Conservation (phyloP, 1,139 yeast genomes). For the Sugiyamaella neomexicana region DNA sequence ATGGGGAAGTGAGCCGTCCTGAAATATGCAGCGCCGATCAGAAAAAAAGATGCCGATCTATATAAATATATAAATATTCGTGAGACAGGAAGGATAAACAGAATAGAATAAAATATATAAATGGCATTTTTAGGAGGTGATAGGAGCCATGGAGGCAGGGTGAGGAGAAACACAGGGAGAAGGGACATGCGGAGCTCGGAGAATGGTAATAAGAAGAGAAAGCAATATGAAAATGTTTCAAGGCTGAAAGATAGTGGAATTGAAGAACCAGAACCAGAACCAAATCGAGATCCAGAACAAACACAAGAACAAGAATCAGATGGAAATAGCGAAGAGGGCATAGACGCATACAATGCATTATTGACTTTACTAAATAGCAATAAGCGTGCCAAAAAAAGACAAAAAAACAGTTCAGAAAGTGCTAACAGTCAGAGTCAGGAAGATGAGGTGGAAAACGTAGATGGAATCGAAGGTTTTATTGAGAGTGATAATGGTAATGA, state of each 20-base stretch:
- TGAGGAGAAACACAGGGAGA: conserved; percentile 24
- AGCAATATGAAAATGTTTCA: background rate
- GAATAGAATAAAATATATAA: background rate
- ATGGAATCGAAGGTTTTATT: conserved; percentile 30
- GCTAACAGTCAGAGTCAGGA: background rate
- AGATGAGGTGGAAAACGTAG: conserved; percentile 21
- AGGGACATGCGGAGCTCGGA: conserved; percentile 17
- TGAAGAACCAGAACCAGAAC: background rate
- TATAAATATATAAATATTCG: background rate
- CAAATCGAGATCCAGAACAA: conserved; percentile 13
- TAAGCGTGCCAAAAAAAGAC: conserved; percentile 36
- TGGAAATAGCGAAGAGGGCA: conserved; percentile 24
- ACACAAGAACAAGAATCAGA: conserved; percentile 7
- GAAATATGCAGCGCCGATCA: conserved; percentile 14
- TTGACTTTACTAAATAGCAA: conserved; percentile 66
- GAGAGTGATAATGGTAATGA: conserved; percentile 18
- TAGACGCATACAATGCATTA: conserved; percentile 65
- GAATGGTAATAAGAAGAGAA: background rate
- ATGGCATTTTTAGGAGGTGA: conserved; percentile 3
- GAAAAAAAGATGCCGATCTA: conserved; percentile 5
- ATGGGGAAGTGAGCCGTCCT: conserved; percentile 10
- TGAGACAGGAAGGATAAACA: background rate
- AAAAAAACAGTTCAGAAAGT: background rate
- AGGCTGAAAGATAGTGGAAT: conserved; percentile 14
- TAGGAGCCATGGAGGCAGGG: conserved; percentile 2